Base-by-base conservation (phyloP, 139 green algal species). In the Marvania coccoides region DNA sequence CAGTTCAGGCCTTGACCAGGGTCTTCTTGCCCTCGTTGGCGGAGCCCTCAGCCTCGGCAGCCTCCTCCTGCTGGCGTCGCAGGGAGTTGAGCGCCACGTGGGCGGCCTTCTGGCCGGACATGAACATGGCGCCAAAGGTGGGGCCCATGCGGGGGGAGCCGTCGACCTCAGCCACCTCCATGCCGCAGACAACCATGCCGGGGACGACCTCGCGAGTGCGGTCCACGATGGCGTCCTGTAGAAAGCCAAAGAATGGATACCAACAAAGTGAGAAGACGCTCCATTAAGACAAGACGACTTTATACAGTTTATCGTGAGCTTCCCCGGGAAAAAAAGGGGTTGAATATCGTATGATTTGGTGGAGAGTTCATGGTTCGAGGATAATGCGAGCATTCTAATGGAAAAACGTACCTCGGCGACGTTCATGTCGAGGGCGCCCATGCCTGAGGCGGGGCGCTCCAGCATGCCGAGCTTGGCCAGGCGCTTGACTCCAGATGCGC, bases 391-490 rank as follows among this genome's bases (percentile, higher is more conserved):
- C n/a, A n/a, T n/a, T n/a, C n/a, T n/a, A n/a, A n/a, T n/a, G n/a
- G n/a, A n/a, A n/a, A n/a, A 7, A n/a, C n/a, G n/a, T n/a, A n/a
- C n/a, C 15, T 64, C 45, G 8, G 59, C 59, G 15, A 74, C 72
- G 78, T 98, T 96, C 93, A 98, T 98, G 86, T 98, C 93, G 67
- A 98, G 81, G 23, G 93, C 94, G 26, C 77, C 83, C 93, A 98
- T 98, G 63, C 93, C 93, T 24, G 13, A 13, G 59, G 56, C 38
- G 15, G 85, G 88, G 10, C 84, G 71, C 9, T 78, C 71, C 15
- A 98, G 75, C 83, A 98, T 90, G 67, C 93, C 93, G 59, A 98
- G 67, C 54, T 71, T 74, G 6, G 85, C 76, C 63, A 98, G 76
- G 47, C 93, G 78, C 84, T 98, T 98, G 12, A 98, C 91, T 26